phyloP scores from a whole-genome alignment of 257 asterid species.

The Haberlea rhodopensis region DNA sequence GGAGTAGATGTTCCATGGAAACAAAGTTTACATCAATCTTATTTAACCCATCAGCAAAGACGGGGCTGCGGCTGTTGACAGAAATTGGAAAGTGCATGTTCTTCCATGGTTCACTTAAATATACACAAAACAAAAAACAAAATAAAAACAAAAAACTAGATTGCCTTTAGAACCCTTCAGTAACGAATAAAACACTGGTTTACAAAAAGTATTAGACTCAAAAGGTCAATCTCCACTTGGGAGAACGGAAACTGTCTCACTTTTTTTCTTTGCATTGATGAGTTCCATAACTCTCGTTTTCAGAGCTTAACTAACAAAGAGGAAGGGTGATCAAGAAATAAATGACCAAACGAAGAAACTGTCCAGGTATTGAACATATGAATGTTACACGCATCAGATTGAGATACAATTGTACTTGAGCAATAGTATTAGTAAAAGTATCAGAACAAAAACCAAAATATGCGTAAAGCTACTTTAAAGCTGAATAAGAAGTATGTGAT shows the following conservation, averaged over 20 bases:
- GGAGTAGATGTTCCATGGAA: neutral
- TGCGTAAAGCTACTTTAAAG: neutral
- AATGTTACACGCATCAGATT: constrained; percentile 4
- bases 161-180: neutral
- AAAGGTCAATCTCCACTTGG: no score
- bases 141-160: no score
- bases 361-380: neutral
- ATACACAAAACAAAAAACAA: no score
- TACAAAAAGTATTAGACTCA: no score
- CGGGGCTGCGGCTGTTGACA: neutral
- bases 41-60: neutral
- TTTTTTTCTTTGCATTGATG: neutral
- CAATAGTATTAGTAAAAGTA: neutral
- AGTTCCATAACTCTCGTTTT: neutral
- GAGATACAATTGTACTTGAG: neutral
- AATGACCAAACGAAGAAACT: constrained; percentile 12
- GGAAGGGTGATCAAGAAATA: neutral
- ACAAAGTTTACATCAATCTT: no score
- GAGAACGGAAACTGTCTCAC: no score
- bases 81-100: no score
- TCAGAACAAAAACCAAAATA: constrained; percentile 1
- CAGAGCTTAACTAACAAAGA: neutral
- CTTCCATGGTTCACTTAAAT: neutral
- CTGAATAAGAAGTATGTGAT: constrained; percentile 8
- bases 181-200: neutral